Base-by-base conservation (phyloP, 495 filamentous ascomycete species). In the Aspergillus leporis region DNA sequence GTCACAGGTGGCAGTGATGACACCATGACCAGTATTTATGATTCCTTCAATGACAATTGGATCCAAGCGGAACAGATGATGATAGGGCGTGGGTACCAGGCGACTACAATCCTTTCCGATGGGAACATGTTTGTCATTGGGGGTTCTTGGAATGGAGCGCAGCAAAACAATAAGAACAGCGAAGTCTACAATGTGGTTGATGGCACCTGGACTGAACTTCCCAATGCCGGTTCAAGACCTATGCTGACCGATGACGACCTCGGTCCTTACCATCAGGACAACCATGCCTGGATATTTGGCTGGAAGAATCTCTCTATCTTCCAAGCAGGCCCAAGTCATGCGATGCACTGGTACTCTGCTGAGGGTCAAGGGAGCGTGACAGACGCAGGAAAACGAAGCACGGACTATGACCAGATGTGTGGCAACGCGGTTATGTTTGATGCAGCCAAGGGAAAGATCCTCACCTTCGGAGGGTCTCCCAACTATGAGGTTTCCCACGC, bases 51-150 rank as follows among this genome's bases (percentile, higher is more conserved):
- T 4, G 25, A 50, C n/a, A 16, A 9, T 7, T 82, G 77, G 78
- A 59, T 58, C 10, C 47, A 46, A 2, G 76, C 65, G 0, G 46
- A 59, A 8, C 47, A 70, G 13, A 80, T 85, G 81, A 60, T 70
- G 13, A 75, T 82, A 41, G 61, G 64, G 14, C 82, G 85, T 32
- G 85, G 85, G 25, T 88, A 88, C 63, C 83, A 86, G 56, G 62
- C 81, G 1, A 74, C 78, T 31, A 74, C 79, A 9, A 82, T 76
- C 2, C 52, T 77, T 2, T 76, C 81, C 16, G 79, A 85, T 55
- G 85, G 85, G 1, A 66, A 75, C 1, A 77, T 85, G 34, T 87
- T 88, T 62, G 78, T 73, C 30, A 85, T 88, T 48, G 85, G 85
- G 19, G 85, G 85, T n/a, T 81, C 80, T 7, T 88, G 80, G 78